Evolutionary conservation across 257 asterid species (phyloP).

Genomic region (Lavandula angustifolia): DNA sequence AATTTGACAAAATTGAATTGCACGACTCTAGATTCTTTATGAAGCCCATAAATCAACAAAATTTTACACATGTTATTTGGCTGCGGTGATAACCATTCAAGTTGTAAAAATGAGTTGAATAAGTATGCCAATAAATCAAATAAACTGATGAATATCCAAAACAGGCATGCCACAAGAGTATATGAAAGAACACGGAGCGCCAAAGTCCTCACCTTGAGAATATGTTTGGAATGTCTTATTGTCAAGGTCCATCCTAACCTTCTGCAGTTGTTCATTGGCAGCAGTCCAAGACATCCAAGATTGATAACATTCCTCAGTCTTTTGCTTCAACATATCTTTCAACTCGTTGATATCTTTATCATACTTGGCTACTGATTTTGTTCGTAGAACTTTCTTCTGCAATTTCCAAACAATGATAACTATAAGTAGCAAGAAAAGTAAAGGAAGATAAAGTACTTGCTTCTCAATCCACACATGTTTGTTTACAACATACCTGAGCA

Average conservation of each 20-base stretch:
- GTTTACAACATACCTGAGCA: slow-evolving; percentile 60
- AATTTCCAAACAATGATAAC: slow-evolving; percentile 30
- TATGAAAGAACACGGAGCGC: slow-evolving; percentile 11
- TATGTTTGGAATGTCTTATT: slow-evolving; percentile 68
- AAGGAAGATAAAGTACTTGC: background rate
- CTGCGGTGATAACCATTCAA: background rate
- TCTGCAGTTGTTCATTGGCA: slow-evolving; percentile 79
- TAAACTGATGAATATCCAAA: too few relatives aligned
- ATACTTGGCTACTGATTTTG: slow-evolving; percentile 63
- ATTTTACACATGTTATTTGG: background rate
- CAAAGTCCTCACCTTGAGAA: slow-evolving; percentile 72
- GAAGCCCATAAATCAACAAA: too few relatives aligned
- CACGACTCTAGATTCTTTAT: background rate
- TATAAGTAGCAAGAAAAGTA: slow-evolving; percentile 12
- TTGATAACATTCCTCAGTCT: slow-evolving; percentile 91
- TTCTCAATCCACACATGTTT: background rate
- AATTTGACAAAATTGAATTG: slow-evolving; percentile 9
- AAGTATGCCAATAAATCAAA: too few relatives aligned
- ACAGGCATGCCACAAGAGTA: background rate
- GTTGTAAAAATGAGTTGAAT: too few relatives aligned
- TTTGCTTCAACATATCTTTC: slow-evolving; percentile 62
- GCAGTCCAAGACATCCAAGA: slow-evolving; percentile 97
- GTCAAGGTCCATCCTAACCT: slow-evolving; percentile 87
- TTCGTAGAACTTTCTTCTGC: slow-evolving; percentile 59
- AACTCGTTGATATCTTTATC: slow-evolving; percentile 80